phyloP scores from a whole-genome alignment of 768 basidiomycete genomes.

The Suillus tomentosus region DNA sequence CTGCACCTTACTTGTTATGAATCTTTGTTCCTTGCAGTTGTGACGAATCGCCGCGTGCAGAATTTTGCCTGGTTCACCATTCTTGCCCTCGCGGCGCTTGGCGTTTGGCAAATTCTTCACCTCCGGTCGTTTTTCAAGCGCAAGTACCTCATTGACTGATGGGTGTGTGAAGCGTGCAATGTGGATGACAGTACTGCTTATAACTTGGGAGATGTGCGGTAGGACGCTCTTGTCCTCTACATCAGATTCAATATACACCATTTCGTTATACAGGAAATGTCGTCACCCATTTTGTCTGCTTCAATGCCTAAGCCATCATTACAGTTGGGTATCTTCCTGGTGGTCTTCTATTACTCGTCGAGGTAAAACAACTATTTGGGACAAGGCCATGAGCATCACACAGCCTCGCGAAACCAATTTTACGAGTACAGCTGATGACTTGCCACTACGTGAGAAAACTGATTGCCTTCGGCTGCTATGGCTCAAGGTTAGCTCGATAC shows the following conservation, averaged over 20 bases:
- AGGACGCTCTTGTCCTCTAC: background rate
- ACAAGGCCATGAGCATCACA: background rate
- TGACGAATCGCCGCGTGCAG: slow-evolving; percentile 89
- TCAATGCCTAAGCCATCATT: background rate
- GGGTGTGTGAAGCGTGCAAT: background rate
- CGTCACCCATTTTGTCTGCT: background rate
- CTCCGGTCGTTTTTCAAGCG: slow-evolving; percentile 94
- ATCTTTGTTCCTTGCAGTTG: slow-evolving; percentile 52
- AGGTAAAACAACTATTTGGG: background rate
- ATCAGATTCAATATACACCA: background rate
- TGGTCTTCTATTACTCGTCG: background rate
- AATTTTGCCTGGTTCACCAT: slow-evolving; percentile 92
- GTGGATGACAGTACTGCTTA: slow-evolving; percentile 5
- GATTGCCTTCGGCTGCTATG: background rate
- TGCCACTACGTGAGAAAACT: background rate
- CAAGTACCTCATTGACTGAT: slow-evolving; percentile 88
- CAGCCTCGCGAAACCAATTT: background rate
- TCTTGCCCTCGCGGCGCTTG: slow-evolving; percentile 56
- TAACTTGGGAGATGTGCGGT: background rate
- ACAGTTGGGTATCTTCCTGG: background rate
- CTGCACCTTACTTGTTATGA: background rate
- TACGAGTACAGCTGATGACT: background rate
- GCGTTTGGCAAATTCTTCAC: slow-evolving; percentile 95
- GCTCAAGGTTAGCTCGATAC: background rate
- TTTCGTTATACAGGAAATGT: background rate